Conservation (phyloP, 805 yeast genomes). For the Yarrowia sp. region DNA sequence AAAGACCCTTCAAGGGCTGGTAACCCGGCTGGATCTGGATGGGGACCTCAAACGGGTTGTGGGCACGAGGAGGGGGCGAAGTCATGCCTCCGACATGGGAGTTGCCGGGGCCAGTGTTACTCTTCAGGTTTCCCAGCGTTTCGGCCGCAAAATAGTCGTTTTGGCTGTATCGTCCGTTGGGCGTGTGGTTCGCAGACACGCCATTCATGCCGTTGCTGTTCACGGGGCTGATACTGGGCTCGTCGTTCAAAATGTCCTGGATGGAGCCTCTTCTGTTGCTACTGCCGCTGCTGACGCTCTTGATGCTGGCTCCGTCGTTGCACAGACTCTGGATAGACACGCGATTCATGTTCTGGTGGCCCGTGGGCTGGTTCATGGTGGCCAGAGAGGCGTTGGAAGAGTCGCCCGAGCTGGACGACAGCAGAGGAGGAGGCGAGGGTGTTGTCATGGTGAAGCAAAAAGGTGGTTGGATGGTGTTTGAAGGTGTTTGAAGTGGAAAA, state of each 20-base stretch:
- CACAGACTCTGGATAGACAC: slow-evolving; percentile 29
- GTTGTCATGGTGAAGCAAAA: slow-evolving; percentile 1
- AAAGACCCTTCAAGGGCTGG: slow-evolving; percentile 36
- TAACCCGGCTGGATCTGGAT: slow-evolving; percentile 34
- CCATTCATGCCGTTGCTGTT: not conserved
- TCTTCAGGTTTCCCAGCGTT: slow-evolving; percentile 22
- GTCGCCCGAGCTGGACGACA: slow-evolving; percentile 36
- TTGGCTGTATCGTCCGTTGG: slow-evolving; percentile 11
- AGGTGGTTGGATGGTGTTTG: not conserved
- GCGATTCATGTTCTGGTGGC: not conserved
- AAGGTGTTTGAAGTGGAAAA: not conserved
- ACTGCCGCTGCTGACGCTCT: slow-evolving; percentile 16
- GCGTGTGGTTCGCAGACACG: not conserved
- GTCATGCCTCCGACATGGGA: not conserved
- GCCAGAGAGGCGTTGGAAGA: slow-evolving; percentile 31
- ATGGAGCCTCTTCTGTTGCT: slow-evolving; percentile 19
- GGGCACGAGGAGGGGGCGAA: slow-evolving; percentile 8
- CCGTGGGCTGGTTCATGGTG: slow-evolving; percentile 1
- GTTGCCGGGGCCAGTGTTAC: too few species aligned
- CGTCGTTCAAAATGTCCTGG: slow-evolving; percentile 23
- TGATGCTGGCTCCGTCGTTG: slow-evolving; percentile 22
- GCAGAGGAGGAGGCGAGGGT: slow-evolving; percentile 30
- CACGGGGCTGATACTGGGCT: not conserved
- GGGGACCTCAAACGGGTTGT: slow-evolving; percentile 28
- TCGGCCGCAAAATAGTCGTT: slow-evolving; percentile 27